Base-by-base conservation (phyloP, 352 stramenopile species). In the Phytophthora sansomeana region DNA sequence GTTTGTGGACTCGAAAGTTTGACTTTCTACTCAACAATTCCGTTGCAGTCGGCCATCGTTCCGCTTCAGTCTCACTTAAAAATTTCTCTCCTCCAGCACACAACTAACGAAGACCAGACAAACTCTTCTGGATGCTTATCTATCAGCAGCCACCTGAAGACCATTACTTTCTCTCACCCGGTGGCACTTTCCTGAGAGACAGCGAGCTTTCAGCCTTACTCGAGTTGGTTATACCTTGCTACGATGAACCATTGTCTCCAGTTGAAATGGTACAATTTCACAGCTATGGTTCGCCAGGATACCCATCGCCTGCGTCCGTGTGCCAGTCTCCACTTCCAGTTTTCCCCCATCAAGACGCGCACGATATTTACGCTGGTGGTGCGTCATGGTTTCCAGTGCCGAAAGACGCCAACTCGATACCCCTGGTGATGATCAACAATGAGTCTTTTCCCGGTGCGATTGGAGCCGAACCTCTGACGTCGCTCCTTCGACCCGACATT, bases 171-270 rank as follows among this genome's bases (percentile, higher is more conserved):
- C 33, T 46, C 24, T 42, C n/a, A 16, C 36, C 61, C 19, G 17
- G 41, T 58, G 36, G 4, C 7, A 41, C 30, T 11, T 24, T 65
- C 17, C 42, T 42, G 9, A 50, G 16, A 24, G 56, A n/a, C 43
- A 69, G 3, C 41, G 57, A 78, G 5, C 21, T 70, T 17, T 39
- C 38, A 1, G 42, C 58, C 2, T 50, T 75, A n/a, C 49, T 78
- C 14, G 24, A 78, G 19, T 62, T 78, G 33, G 61, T 78, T 8
- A 64, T 75, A 46, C 63, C 66, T 26, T 30, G 33, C 43, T 47
- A 9, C 38, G 42, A 58, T 26, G 51, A 24, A 17, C 16, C 30
- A 2, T 26, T 51, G 19, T 17, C 55, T 32, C 46, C 56, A 6
- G 41, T 58, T 49, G 33, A 54, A 14, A 63, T 32, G 41, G 11